phyloP scores from a whole-genome alignment of 75 land plant genomes.

The Sequoia sempervirens region DNA sequence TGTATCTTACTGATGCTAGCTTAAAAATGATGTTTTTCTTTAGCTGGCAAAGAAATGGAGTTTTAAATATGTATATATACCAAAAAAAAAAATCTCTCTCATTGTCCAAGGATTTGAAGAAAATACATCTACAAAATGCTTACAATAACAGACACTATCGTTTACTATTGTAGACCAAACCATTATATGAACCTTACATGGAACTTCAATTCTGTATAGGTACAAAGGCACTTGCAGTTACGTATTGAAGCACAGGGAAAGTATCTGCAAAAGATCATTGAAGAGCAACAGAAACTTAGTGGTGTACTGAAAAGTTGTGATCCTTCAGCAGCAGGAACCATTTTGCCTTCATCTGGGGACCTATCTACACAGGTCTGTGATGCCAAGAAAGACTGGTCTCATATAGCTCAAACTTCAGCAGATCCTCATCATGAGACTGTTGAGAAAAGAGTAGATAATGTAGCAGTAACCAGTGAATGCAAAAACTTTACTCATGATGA shows the following conservation, averaged over 20 bases:
- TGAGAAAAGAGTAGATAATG: neutral
- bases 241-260: conserved; percentile 52
- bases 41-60: neutral
- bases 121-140: neutral
- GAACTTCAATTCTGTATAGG: conserved; percentile 18
- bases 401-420: neutral
- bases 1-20: neutral
- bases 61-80: neutral
- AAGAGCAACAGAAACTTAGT: conserved; percentile 44
- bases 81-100: neutral
- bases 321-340: neutral
- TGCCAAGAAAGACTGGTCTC: neutral
- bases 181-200: neutral
- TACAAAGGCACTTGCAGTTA: conserved; percentile 48
- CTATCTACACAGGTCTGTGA: neutral
- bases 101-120: neutral
- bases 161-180: neutral
- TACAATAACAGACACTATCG: neutral
- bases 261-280: conserved; percentile 53
- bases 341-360: neutral
- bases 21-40: neutral
- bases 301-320: conserved; percentile 1
- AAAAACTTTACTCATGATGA: neutral
- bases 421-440: neutral
- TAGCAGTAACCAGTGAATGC: neutral